Evolutionary conservation across 805 yeast species (phyloP).

Genomic region (Saccharomycopsis amapae): DNA sequence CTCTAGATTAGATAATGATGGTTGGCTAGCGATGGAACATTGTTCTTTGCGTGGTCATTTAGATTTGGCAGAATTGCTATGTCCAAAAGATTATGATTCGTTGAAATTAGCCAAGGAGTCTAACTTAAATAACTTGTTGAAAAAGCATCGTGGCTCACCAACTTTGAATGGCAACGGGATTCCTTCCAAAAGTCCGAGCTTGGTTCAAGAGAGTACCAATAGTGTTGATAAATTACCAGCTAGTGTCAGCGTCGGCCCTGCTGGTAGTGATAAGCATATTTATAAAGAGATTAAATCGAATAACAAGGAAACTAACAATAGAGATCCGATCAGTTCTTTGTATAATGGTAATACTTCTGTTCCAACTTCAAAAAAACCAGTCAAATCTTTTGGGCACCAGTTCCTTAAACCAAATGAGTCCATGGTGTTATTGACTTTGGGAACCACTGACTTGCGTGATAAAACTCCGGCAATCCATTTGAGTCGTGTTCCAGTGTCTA

Average conservation of each 20-base stretch:
- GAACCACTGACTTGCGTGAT: constrained; percentile 73
- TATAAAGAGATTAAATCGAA: constrained; percentile 18
- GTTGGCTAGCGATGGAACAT: constrained; percentile 98
- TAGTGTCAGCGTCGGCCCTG: neutral
- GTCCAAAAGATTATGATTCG: constrained; percentile 39
- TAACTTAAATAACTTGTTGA: constrained; percentile 17
- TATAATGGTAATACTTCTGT: no score
- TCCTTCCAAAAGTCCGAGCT: neutral
- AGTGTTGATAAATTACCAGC: constrained; percentile 24
- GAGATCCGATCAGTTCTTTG: no score
- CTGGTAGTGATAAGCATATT: constrained; percentile 5
- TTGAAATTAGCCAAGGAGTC: constrained; percentile 19
- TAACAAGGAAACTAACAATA: neutral
- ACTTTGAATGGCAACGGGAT: no score
- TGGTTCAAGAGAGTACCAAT: constrained; percentile 18
- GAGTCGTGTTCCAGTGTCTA: constrained; percentile 67
- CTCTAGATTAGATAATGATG: constrained; percentile 65
- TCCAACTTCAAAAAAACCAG: no score
- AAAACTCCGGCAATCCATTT: constrained; percentile 53
- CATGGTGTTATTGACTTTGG: constrained; percentile 73
- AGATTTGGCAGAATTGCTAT: constrained; percentile 54
- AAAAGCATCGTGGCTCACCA: neutral
- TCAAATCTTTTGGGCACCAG: constrained; percentile 82
- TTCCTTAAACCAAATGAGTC: constrained; percentile 59
- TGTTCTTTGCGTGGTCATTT: constrained; percentile 87